These are phyloP conservation scores for Inga laurina DNA, from an alignment of 306 rosid genomes.

Conservation along the genomic window DNA sequence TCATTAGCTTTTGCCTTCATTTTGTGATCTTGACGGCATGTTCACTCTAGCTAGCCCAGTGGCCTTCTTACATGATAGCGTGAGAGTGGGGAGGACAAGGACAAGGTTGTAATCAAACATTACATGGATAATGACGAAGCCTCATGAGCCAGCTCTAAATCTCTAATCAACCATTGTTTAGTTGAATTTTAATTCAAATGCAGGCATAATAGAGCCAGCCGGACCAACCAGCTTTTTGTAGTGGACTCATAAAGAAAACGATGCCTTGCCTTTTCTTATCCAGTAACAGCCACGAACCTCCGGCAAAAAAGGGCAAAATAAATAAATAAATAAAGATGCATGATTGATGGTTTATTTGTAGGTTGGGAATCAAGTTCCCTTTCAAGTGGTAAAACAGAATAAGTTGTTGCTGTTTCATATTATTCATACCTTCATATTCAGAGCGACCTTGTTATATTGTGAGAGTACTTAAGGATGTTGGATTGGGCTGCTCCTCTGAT, in stretches of 20 bases:
- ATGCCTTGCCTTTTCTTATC: slow-evolving; percentile 53
- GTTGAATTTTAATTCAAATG: background rate
- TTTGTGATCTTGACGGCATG: background rate
- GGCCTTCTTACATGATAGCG: background rate
- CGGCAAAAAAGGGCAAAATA: slow-evolving; percentile 29
- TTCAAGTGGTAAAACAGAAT: slow-evolving; percentile 1
- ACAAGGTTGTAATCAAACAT: slow-evolving; percentile 12
- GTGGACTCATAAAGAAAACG: slow-evolving; percentile 45
- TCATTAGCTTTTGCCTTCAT: background rate
- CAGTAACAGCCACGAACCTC: slow-evolving; percentile 19
- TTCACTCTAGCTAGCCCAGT: background rate
- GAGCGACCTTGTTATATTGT: slow-evolving; percentile 2
- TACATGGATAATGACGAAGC: slow-evolving; percentile 28
- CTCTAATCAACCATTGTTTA: background rate
- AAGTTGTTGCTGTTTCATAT: background rate
- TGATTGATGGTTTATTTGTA: slow-evolving; percentile 33
- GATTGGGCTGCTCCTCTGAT: slow-evolving; percentile 89
- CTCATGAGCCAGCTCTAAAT: slow-evolving; percentile 15
- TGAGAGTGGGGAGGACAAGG: background rate
- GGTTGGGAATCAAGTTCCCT: slow-evolving; percentile 53
- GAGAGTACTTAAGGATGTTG: slow-evolving; percentile 40
- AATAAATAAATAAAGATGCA: slow-evolving; percentile 27
- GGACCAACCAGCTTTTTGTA: background rate
- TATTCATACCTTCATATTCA: background rate
- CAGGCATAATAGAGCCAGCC: slow-evolving; percentile 9